Evolutionary conservation across 768 basidiomycete genomes (phyloP).

Genomic region (Russula brevipes): DNA sequence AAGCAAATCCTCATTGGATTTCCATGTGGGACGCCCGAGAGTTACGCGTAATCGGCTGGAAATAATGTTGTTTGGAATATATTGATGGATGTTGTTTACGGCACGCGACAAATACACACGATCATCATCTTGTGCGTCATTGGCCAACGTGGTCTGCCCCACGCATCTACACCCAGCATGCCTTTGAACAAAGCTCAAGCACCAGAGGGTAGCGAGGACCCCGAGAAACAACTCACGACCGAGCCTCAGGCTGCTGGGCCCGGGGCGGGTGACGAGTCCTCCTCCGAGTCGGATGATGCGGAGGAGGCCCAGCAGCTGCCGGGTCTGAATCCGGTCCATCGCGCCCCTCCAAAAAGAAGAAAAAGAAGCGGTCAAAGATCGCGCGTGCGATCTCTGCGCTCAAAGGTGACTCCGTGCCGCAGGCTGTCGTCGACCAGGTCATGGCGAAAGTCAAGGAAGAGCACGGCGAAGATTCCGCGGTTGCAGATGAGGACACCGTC

Average conservation of each 20-base stretch:
- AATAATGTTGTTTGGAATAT: too few relatives aligned
- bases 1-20: too few relatives aligned
- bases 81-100: neutral
- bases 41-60: too few relatives aligned
- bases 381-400: constrained; percentile 47
- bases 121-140: neutral
- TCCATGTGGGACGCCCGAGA: too few relatives aligned
- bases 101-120: neutral
- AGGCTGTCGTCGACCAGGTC: constrained; percentile 63
- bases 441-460: constrained; percentile 48
- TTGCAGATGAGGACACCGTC: constrained; percentile 59
- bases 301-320: constrained; percentile 3
- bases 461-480: constrained; percentile 29
- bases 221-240: neutral
- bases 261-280: constrained; percentile 4
- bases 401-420: constrained; percentile 53
- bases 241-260: neutral
- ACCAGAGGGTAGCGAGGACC: neutral
- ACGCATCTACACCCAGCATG: neutral
- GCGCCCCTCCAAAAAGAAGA: constrained; percentile 68
- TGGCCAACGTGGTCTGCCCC: neutral
- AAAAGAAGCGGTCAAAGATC: constrained; percentile 81
- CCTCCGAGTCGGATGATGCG: constrained; percentile 12
- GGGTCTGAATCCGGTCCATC: constrained; percentile 30
- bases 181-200: constrained; percentile 13